Conservation (phyloP, 2,329 filamentous ascomycete species). For the Aspergillus terreus region DNA sequence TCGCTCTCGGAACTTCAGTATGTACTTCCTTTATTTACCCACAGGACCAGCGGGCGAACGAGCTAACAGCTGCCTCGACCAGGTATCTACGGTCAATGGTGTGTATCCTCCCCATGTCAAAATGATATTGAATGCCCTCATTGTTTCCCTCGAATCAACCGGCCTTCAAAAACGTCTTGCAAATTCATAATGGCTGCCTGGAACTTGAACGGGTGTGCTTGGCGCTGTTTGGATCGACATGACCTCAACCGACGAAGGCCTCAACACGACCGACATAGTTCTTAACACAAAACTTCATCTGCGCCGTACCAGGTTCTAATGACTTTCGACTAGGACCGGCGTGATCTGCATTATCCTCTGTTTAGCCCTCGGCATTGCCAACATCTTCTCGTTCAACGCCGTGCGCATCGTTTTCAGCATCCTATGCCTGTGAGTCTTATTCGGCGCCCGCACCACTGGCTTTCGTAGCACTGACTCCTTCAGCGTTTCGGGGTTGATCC, state of each 20-base stretch:
- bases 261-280: background rate
- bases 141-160: background rate
- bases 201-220: conserved; percentile 14
- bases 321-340: conserved; percentile 35
- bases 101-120: conserved; percentile 28
- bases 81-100: conserved; percentile 71
- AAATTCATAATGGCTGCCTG: conserved; percentile 20
- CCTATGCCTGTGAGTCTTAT: conserved; percentile 51
- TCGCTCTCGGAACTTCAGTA: conserved; percentile 64
- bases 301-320: conserved; percentile 12
- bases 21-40: conserved; percentile 28
- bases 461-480: conserved; percentile 42
- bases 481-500: conserved; percentile 67
- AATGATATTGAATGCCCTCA: conserved; percentile 2
- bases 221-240: conserved; percentile 10
- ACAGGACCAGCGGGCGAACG: conserved; percentile 11
- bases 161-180: conserved; percentile 1
- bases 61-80: conserved; percentile 24
- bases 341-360: conserved; percentile 63
- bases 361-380: conserved; percentile 65
- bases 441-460: background rate
- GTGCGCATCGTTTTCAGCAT: conserved; percentile 60
- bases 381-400: conserved; percentile 59
- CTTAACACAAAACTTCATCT: background rate
- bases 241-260: background rate